Evolutionary conservation across 1,284 basidiomycete genomes (phyloP).

Genomic region (Trichosporon sp.): DNA sequence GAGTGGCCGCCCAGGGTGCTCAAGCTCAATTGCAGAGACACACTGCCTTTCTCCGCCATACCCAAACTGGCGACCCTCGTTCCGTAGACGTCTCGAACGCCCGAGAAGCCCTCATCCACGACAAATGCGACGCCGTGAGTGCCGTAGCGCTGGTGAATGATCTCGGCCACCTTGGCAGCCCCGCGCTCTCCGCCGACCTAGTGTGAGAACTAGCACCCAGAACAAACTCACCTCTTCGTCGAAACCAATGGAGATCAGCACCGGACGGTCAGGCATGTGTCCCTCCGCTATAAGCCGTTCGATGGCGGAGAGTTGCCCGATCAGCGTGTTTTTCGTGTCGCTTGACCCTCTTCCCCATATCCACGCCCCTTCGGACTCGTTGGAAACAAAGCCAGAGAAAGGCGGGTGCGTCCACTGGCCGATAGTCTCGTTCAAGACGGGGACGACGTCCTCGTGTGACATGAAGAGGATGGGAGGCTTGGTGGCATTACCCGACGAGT

Average conservation of each 20-base stretch:
- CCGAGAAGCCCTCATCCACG: conserved; percentile 52
- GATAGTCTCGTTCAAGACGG: conserved; percentile 56
- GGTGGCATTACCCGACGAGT: conserved; percentile 30
- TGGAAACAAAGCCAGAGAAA: conserved; percentile 4
- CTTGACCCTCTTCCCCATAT: conserved; percentile 19
- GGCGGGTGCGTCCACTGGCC: conserved; percentile 58
- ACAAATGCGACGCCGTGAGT: conserved; percentile 49
- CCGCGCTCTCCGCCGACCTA: conserved; percentile 47
- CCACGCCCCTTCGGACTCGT: conserved; percentile 9
- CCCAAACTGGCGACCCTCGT: conserved; percentile 47
- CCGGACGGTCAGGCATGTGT: conserved; percentile 50
- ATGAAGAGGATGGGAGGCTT: conserved; percentile 46
- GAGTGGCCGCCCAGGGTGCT: conserved; percentile 48
- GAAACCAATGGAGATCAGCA: conserved; percentile 54
- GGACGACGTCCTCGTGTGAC: conserved; percentile 56
- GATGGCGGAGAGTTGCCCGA: conserved; percentile 15
- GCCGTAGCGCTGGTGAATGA: conserved; percentile 48
- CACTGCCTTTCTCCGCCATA: conserved; percentile 52
- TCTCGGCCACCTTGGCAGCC: conserved; percentile 37
- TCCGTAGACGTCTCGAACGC: conserved; percentile 42
- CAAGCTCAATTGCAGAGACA: conserved; percentile 40
- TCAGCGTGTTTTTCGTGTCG: conserved; percentile 20
- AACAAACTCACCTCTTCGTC: conserved; percentile 51
- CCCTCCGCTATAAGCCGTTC: conserved; percentile 40
- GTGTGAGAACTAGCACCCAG: not conserved